Evolutionary conservation across 2,329 filamentous ascomycete species (phyloP), one percentile per base, ranked within the genome.

Genomic region (Truncatella angustata): DNA sequence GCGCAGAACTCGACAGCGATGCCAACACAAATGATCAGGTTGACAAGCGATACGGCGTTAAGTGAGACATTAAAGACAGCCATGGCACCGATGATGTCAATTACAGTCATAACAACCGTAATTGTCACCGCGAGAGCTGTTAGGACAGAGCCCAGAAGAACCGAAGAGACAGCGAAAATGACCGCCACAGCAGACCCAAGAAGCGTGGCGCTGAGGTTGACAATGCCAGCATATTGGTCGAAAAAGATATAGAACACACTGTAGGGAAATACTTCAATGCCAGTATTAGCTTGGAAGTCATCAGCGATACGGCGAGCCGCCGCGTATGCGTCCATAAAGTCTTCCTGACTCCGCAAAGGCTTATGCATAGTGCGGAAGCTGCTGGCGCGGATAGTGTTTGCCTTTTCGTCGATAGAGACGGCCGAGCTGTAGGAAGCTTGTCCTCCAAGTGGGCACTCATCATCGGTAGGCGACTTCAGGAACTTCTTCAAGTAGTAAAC

Each of bases 231-330:
- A 66, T 99, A 99, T 68, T 97, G 94, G 67, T 99, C 94, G 68
- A 99, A 99, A 81, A 97, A 99, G 68, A 99, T 92, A 75, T 99
- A 99, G 69, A 96, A 96, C 55, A 97, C 87, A 60, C 90, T 95
- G 74, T 99, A 99, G 0, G 94, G 91, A 78, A 99, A 99, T 3
- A 99, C 86, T 21, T 94, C 86, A 20, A 90, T 84, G 4, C 85
- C 82, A 4, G 91, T 92, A 48, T 80, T 78, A 49, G 81, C 71
- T 12, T 80, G 86, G 48, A 99, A 86, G 24, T 88, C 87, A 11
- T 84, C 74, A 0, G 93, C 86, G 56, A 99, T 96, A 54, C 94
- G 89, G 16, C 93, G 88, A 3, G 94, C 94, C 1, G 93, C 84
- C 4, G 87, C 85, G 68, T 97, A 97, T 0, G 94, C 91, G 24